Evolutionary conservation across 1,139 yeast genomes (phyloP), one percentile per base, ranked within the genome.

Genomic region (Yamadazyma sp.): DNA sequence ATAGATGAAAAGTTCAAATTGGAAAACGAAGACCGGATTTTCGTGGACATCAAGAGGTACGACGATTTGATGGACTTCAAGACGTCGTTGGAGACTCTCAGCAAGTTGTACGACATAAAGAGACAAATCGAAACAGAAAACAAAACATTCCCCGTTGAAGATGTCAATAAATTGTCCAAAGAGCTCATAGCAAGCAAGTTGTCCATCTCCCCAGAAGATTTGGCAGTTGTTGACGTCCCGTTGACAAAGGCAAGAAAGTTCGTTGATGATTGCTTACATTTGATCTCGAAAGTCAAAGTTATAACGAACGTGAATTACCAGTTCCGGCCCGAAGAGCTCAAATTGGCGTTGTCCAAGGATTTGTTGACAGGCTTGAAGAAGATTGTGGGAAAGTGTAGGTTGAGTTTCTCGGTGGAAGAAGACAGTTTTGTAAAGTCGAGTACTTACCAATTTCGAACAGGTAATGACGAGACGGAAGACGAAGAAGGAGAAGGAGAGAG

Each of bases 171-270:
- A 31, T 49, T 64, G 14, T 53, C 56, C 35, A 47, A 44, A 25
- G 57, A 53, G 8, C 43, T 66, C 1, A 42, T 43, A 4, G 66
- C 59, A 20, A 54, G 65, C 3, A 63, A 62, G 1, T 53, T 68
- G 20, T 47, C 51, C 17, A 59, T 65, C 37, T 51, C 56, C 27
- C 34, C 50, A 4, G 37, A 45, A 10, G 48, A 54, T 26, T 37
- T 58, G 31, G 40, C 47, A n/a, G 26, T 47, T 24, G 31, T 41
- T 33, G 30, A 44, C 28, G 12, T 28, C 10, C 39, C 42, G 20
- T 27, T 41, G 16, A 28, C 36, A 16, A 45, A 46, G 11, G 57
- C 67, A 5, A 77, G 72, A 37, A 57, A 57, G 1, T 81, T 86
- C 84, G 54, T 73, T 6, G 34, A 42, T 7, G 33, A 39, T 1